A percentile compares a stretch with the other conserved stretches of the same genome.
Conservation (phyloP, 2,329 filamentous ascomycete species). For the Simplicillium sp. region DNA sequence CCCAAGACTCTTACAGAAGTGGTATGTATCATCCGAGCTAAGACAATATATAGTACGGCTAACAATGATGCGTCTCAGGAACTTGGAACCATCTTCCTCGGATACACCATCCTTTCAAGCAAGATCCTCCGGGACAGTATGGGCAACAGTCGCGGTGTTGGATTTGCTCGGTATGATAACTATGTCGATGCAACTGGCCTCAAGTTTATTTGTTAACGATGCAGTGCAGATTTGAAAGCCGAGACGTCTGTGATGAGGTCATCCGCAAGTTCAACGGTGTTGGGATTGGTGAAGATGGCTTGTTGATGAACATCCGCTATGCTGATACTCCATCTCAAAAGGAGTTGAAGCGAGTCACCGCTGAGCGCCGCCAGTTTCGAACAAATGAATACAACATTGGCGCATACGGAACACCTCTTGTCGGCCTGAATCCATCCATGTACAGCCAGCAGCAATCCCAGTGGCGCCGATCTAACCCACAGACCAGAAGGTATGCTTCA, state of each 20-base stretch:
- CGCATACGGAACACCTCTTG: conserved; percentile 54
- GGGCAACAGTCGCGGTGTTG: conserved; percentile 91
- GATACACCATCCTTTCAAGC: conserved; percentile 80
- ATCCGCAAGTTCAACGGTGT: conserved; percentile 80
- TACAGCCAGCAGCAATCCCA: conserved; percentile 24
- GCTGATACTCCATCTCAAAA: conserved; percentile 96
- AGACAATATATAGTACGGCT: conserved; percentile 2
- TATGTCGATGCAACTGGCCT: background rate
- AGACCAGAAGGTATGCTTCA: conserved; percentile 19
- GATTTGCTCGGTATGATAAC: conserved; percentile 75
- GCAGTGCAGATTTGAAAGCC: conserved; percentile 68
- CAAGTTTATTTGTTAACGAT: background rate
- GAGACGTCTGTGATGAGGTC: conserved; percentile 83
- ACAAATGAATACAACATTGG: conserved; percentile 88
- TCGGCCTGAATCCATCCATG: conserved; percentile 38
- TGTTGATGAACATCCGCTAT: conserved; percentile 88
- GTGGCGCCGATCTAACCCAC: conserved; percentile 22
- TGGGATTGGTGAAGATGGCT: conserved; percentile 64
- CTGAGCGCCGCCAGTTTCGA: conserved; percentile 88
- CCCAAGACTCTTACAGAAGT: conserved; percentile 87
- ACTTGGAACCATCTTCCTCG: conserved; percentile 67
- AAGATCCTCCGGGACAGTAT: conserved; percentile 89
- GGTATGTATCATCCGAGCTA: conserved; percentile 38
- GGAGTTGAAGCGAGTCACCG: conserved; percentile 89
- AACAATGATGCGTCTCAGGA: conserved; percentile 36